These are phyloP conservation scores for Penicillium samsonianum DNA, from an alignment of 495 filamentous ascomycete genomes.

Conservation along the genomic window DNA sequence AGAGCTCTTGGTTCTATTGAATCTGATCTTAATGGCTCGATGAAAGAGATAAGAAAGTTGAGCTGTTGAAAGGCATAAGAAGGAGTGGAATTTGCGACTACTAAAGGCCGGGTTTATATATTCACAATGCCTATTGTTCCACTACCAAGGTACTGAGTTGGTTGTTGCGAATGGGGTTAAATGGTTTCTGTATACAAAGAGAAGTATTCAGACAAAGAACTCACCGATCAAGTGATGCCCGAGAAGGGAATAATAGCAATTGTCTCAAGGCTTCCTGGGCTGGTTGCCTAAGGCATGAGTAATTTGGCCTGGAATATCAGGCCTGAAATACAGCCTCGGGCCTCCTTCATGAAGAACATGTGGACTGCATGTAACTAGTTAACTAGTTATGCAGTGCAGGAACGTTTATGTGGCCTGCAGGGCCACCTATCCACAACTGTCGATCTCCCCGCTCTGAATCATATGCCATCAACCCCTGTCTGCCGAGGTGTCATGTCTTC, in stretches of 20 bases:
- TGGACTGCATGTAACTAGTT: not conserved
- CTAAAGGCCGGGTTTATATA: not conserved
- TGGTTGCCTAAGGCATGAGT: not conserved
- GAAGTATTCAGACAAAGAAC: not conserved
- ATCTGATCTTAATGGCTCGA: not conserved
- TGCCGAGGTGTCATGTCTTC: constrained; percentile 7
- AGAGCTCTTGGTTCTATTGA: not conserved
- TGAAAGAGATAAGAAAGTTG: too few relatives aligned
- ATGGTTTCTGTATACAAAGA: not conserved
- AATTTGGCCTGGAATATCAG: not conserved
- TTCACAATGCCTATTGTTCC: not conserved
- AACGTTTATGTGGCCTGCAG: not conserved
- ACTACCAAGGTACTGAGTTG: not conserved
- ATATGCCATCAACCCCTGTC: constrained; percentile 2
- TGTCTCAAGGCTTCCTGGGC: not conserved
- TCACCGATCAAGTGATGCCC: not conserved
- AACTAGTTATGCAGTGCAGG: not conserved
- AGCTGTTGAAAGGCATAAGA: not conserved
- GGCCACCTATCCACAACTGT: not conserved
- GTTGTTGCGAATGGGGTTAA: not conserved
- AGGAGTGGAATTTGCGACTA: not conserved
- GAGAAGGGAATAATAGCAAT: not conserved
- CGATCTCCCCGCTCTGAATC: constrained; percentile 3
- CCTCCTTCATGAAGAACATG: not conserved
- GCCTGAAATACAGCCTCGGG: not conserved